These are phyloP conservation scores for Solanum hybrid DNA, from an alignment of 305 asterid genomes.

Conservation along the genomic window DNA sequence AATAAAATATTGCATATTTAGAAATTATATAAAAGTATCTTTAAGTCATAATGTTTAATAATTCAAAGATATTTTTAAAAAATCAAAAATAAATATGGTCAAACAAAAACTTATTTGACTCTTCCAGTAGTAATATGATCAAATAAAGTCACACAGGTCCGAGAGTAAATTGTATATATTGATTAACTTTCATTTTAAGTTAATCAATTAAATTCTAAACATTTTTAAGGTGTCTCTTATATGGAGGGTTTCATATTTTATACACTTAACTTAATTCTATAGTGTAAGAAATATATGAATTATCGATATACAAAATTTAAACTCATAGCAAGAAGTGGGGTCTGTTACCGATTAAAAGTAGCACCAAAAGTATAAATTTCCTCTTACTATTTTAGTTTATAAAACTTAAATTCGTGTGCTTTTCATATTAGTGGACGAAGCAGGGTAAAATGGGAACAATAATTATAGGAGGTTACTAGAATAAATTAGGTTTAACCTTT, in stretches of 20 bases:
- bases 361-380: background rate
- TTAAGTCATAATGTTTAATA: background rate
- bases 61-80: too few species aligned
- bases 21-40: background rate
- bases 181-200: background rate
- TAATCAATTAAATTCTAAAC: background rate
- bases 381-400: background rate
- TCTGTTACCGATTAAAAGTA: background rate
- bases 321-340: background rate
- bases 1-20: background rate
- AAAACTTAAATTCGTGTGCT: background rate
- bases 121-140: background rate
- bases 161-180: background rate
- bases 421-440: background rate
- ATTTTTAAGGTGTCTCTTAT: background rate
- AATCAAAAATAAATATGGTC: background rate
- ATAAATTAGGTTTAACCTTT: slow-evolving; percentile 13
- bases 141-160: background rate
- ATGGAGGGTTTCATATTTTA: background rate
- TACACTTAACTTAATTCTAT: background rate
- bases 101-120: background rate
- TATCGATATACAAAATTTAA: background rate
- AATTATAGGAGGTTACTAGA: slow-evolving; percentile 15
- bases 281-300: background rate
- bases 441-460: background rate